Percentiles rank a stretch among this genome's conserved stretches.
Conservation (phyloP, 805 yeast genomes). For the Candida orba region DNA sequence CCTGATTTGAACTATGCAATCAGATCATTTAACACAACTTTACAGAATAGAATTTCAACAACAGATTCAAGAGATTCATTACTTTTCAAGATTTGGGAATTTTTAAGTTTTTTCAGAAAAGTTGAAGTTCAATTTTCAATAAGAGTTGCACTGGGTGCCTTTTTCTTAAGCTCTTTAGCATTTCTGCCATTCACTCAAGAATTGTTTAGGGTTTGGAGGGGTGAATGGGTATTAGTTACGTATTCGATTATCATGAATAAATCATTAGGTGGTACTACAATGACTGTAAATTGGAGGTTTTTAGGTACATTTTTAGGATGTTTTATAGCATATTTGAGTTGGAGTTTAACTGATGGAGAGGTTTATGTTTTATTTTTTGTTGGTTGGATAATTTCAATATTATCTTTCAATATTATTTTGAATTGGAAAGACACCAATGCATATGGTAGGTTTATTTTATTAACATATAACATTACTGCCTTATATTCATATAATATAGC, state of each 20-base stretch:
- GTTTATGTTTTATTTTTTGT: conserved; percentile 43
- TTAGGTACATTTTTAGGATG: conserved; percentile 76
- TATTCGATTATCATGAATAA: conserved; percentile 80
- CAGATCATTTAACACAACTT: conserved; percentile 10
- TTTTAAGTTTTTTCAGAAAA: conserved; percentile 44
- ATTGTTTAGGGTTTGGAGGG: conserved; percentile 57
- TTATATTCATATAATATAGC: conserved; percentile 67
- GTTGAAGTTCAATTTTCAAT: conserved; percentile 74
- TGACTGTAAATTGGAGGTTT: conserved; percentile 68
- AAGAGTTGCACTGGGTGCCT: conserved; percentile 73
- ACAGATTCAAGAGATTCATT: conserved; percentile 13
- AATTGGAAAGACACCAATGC: conserved; percentile 56
- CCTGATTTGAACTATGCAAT: conserved; percentile 15
- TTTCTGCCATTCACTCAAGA: conserved; percentile 49
- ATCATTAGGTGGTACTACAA: conserved; percentile 76
- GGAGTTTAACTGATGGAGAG: conserved; percentile 54
- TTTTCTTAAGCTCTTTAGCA: conserved; percentile 59
- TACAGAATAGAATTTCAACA: conserved; percentile 19
- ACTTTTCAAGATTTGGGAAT: conserved; percentile 39
- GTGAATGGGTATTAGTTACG: conserved; percentile 82
- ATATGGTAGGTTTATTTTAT: conserved; percentile 60
- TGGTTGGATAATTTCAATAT: conserved; percentile 32
- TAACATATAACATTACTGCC: conserved; percentile 74
- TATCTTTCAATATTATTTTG: conserved; percentile 49
- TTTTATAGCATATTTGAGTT: conserved; percentile 46